Base-by-base conservation (phyloP, 1,284 basidiomycete genomes). In the Puccinia brachypodii region DNA sequence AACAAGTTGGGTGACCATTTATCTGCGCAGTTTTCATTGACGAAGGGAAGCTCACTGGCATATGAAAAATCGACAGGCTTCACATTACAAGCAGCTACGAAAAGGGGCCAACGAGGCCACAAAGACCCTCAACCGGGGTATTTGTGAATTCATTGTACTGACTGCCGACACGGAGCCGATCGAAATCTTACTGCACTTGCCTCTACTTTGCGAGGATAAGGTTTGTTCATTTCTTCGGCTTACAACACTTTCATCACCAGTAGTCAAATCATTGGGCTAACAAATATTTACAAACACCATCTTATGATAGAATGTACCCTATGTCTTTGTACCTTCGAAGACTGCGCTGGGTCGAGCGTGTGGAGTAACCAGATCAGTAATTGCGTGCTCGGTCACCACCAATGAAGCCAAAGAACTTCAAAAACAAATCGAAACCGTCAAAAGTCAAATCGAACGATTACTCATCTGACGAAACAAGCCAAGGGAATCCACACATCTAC, bases 121-220 rank as follows among this genome's bases (percentile, higher is more conserved):
- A 84, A 98, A 98, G 90, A 99, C 97, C 33, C 90, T 99, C 84
- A 99, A 99, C 88, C 94, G 97, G 86, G 96, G 97, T 89, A 96
- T 98, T 85, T 94, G 95, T 85, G 97, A 99, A 89, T 94, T 99
- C 88, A 96, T 99, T 88, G 91, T 99, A 86, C 90, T 99, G 88
- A 97, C 97, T 82, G 97, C 95, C 83, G 88, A 97, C 86, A 96
- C 96, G 68, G 96, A 99, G 88, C 96, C 96, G 75, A 91, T 99
- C 85, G 96, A 99, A 88, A 99, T 99, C 87, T 89, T 99, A 73
- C 91, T 99, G 84, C 97, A 99, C 88, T 91, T 99, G 38, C 97
- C 97, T 64, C 90, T 99, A 78, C 90, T 99, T 62, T 99, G 97
- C 87, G 97, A 99, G 88, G 97, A 99, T 89, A 99, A 99, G 90